Base-by-base conservation (phyloP, 2,329 filamentous ascomycete genomes). In the Xylariaceae sp. region DNA sequence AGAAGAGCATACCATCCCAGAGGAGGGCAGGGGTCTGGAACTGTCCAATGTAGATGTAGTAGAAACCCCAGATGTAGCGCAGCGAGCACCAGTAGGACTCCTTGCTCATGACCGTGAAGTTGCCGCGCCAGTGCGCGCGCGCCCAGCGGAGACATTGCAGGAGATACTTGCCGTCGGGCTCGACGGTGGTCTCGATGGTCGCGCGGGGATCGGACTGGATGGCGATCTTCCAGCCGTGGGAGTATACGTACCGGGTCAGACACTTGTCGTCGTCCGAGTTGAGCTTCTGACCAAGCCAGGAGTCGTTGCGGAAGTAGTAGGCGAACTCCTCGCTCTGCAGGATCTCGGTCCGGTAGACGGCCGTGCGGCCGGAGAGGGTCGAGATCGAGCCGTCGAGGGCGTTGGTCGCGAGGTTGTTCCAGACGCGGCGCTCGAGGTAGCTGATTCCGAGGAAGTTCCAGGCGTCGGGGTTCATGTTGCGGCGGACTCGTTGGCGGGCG, bases 401-500 rank as follows among this genome's bases (percentile, higher is more conserved):
- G 13, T 59, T 59, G 15, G 57, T 59, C 2, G 57, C 57, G 1
- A 59, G 48, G 6, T 59, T 59, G 15, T 59, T 59, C 57, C 57
- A 59, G 2, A 53, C 57, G 10, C 57, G 57, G 6, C 57, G 57
- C 45, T 59, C 57, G 2, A 59, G 57, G 17, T 59, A 56, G 34
- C 53, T 23, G 17, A 59, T 59, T 3, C 53, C 57, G 30, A 59
- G 57, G 13, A 56, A 59, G 34, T 59, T 59, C 57, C 57, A 59
- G 1, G 4, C 23, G 15, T 56, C 53, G 1, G 57, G 57, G 5
- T 49, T 51, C 4, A 48, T 17, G 2, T 59, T 39, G 6, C 57
- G 47, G 8, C 42, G 23, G 30, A 56, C 57, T 4, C 57, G 47
- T 5, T 59, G 57, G 2, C 48, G 53, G 5, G 57, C 13, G 11